Evolutionary conservation across 768 basidiomycete species (phyloP).

Genomic region (Suillus tomentosus): DNA sequence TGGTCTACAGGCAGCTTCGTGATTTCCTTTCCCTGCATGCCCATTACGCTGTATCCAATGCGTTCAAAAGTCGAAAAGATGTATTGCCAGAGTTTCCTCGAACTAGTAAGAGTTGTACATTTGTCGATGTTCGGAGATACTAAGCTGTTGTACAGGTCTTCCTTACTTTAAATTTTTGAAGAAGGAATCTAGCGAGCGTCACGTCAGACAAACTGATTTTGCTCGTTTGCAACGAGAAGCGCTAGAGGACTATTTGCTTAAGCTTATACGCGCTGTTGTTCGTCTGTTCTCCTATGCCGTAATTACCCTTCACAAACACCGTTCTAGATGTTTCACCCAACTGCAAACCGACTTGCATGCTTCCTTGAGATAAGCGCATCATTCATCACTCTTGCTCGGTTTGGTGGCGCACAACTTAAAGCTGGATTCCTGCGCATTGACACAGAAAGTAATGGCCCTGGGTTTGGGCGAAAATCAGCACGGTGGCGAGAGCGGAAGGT

Average conservation of each 20-base stretch:
- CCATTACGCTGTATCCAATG: constrained; percentile 86
- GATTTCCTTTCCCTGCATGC: constrained; percentile 90
- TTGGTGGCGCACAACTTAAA: constrained; percentile 89
- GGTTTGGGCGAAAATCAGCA: constrained; percentile 67
- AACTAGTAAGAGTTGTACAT: constrained; percentile 52
- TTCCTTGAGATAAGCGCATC: constrained; percentile 94
- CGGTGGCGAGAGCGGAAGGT: constrained; percentile 62
- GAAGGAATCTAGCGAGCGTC: constrained; percentile 53
- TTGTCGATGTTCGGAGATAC: constrained; percentile 4
- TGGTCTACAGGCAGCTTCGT: constrained; percentile 89
- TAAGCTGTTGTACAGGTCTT: constrained; percentile 50
- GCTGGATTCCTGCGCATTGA: constrained; percentile 79
- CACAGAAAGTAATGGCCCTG: constrained; percentile 48
- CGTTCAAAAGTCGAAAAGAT: constrained; percentile 69
- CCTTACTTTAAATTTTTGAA: constrained; percentile 89
- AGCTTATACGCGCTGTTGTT: constrained; percentile 88
- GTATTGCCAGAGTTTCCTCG: constrained; percentile 91
- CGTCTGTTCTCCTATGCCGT: constrained; percentile 28
- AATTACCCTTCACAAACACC: constrained; percentile 6
- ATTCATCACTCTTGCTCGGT: constrained; percentile 74
- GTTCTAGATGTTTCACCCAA: constrained; percentile 90
- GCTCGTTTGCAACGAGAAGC: constrained; percentile 80
- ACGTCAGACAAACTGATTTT: constrained; percentile 70
- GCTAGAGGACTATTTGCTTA: constrained; percentile 86
- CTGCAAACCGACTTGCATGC: constrained; percentile 83